phyloP scores from a whole-genome alignment of 352 stramenopile genomes.

The Peronospora destructor region DNA sequence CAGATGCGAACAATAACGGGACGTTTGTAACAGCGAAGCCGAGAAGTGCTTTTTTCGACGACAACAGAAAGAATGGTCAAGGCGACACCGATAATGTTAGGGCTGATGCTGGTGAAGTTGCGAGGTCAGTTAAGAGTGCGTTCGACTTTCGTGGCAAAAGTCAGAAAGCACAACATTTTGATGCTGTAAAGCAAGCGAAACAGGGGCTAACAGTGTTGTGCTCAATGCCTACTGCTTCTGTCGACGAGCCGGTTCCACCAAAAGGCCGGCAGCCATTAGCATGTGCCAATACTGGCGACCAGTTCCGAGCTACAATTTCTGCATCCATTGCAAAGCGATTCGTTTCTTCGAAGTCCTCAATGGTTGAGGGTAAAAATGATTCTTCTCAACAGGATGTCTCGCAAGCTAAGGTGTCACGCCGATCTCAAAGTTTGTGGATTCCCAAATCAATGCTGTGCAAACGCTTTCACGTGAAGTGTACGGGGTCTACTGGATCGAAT shows the following conservation, averaged over 20 bases:
- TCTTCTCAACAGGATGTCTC: background rate
- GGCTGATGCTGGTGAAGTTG: background rate
- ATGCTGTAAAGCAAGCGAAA: conserved; percentile 33
- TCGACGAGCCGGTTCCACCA: conserved; percentile 3
- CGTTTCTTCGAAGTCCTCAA: conserved; percentile 33
- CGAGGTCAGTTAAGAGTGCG: conserved; percentile 29
- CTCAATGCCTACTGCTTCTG: background rate
- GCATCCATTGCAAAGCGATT: conserved; percentile 81
- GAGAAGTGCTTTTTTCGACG: conserved; percentile 35
- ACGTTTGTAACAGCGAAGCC: conserved; percentile 48
- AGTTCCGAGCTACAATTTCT: conserved; percentile 70
- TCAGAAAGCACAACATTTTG: conserved; percentile 43
- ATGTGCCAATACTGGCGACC: conserved; percentile 22
- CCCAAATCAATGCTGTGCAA: conserved; percentile 73
- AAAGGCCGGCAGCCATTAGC: conserved; percentile 38
- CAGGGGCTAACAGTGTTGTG: conserved; percentile 1
- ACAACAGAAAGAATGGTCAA: conserved; percentile 5
- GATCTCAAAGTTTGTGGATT: conserved; percentile 52
- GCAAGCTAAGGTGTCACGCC: conserved; percentile 35
- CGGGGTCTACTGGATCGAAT: conserved; percentile 24
- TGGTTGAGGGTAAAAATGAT: conserved; percentile 8
- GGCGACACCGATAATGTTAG: background rate
- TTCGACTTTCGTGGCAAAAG: conserved; percentile 51
- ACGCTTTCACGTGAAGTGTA: conserved; percentile 71
- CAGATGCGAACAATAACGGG: conserved; percentile 24